Evolutionary conservation across 305 asterid species (phyloP).

Genomic region (Striga hermonthica): DNA sequence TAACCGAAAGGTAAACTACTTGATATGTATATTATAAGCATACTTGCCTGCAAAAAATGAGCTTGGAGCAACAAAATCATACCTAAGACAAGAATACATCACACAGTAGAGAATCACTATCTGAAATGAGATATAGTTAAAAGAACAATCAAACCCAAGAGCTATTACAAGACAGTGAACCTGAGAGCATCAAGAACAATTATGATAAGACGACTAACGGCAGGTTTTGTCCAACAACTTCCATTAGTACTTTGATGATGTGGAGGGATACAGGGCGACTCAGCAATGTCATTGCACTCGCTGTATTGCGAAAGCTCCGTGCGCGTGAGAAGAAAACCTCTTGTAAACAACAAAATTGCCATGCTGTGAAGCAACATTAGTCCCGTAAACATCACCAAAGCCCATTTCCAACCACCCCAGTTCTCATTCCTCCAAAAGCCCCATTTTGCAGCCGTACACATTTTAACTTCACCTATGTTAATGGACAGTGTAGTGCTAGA

Average conservation of each 20-base stretch:
- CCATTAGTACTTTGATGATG: constrained; percentile 31
- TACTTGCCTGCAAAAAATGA: constrained; percentile 61
- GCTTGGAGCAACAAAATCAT: constrained; percentile 94
- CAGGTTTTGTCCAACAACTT: constrained; percentile 76
- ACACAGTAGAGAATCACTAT: constrained; percentile 8
- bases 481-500: too few relatives aligned
- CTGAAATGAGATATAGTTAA: constrained; percentile 5
- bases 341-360: constrained; percentile 65
- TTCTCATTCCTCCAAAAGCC: constrained; percentile 32
- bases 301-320: constrained; percentile 76
- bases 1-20: constrained; percentile 13
- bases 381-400: constrained; percentile 46
- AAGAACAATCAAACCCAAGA: constrained; percentile 1
- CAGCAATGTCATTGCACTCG: constrained; percentile 59
- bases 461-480: constrained; percentile 16
- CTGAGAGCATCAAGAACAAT: constrained; percentile 89
- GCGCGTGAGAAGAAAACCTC: constrained; percentile 95
- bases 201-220: constrained; percentile 69
- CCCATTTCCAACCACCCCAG: constrained; percentile 49
- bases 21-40: constrained; percentile 9
- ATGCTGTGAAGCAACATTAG: constrained; percentile 57
- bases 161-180: constrained; percentile 31
- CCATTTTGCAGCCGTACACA: constrained; percentile 26
- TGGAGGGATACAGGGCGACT: constrained; percentile 69
- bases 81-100: constrained; percentile 45